Conservation (phyloP, 2,329 filamentous ascomycete species). For the Nemania sp. region DNA sequence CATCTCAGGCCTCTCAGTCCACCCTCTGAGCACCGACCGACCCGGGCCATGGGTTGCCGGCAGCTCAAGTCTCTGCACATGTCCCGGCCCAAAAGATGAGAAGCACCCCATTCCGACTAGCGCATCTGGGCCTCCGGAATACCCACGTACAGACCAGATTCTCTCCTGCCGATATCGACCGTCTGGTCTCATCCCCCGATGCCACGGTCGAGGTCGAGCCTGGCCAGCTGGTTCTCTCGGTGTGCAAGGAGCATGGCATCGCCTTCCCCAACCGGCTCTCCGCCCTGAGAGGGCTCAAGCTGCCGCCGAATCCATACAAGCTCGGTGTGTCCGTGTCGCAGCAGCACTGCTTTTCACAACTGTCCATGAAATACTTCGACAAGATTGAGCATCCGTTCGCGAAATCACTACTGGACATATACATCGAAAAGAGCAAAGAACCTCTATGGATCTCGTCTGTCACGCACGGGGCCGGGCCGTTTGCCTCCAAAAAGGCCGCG, state of each 20-base stretch:
- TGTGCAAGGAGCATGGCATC: constrained; percentile 52
- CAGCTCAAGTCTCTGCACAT: constrained; percentile 8
- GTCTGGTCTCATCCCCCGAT: not conserved
- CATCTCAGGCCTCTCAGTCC: too few relatives aligned
- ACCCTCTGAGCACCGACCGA: not conserved
- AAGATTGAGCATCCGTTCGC: constrained; percentile 35
- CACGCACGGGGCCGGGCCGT: constrained; percentile 17
- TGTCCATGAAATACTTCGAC: constrained; percentile 39
- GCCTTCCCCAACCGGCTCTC: constrained; percentile 23
- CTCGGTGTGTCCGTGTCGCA: constrained; percentile 18
- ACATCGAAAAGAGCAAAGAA: constrained; percentile 35
- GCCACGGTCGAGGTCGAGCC: constrained; percentile 18
- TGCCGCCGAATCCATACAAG: constrained; percentile 23
- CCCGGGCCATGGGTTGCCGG: constrained; percentile 6
- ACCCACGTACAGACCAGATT: not conserved
- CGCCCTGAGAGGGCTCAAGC: constrained; percentile 12
- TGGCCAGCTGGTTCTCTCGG: constrained; percentile 22
- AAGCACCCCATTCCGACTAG: constrained; percentile 24
- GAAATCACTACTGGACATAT: constrained; percentile 38
- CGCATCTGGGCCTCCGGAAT: not conserved
- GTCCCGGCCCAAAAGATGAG: constrained; percentile 28
- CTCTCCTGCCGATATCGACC: not conserved
- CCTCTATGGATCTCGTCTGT: constrained; percentile 35
- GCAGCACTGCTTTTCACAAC: constrained; percentile 36
- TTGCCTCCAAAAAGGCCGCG: constrained; percentile 28